Base-by-base conservation (phyloP, 805 yeast genomes). In the Teunomyces lycoperdinae region DNA sequence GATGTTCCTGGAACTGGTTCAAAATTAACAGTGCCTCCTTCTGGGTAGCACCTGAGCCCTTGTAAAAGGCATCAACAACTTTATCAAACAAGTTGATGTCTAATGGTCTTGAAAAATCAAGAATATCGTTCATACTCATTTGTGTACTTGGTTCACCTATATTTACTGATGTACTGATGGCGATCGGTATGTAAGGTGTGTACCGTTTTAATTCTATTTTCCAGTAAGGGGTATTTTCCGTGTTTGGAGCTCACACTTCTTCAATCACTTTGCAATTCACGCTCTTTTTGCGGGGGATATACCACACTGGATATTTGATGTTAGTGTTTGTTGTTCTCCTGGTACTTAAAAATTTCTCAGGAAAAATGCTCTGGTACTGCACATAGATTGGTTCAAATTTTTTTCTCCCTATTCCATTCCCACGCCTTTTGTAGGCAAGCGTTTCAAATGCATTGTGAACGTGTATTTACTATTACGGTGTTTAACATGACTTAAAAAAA, bases 1-100 rank as follows among this genome's bases (percentile, higher is more conserved):
- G 95, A 66, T 90, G 87, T 52, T 89, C 96, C 68, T 94, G 97
- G 66, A 94, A 91, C 68, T 83, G 80, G 17, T 87, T 84, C 58
- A 87, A 77, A 7, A 85, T 70, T 33, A 76, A 75, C 67, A 85
- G 92, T 8, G 96, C 95, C 54, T 77, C 74, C 51, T 80, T 81
- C 58, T 85, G 90, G 48, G 79, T 83, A n/a, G 71, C 76, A 17
- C 95, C 71, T 3, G 86, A 76, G 3, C 96, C 94, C 49, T 77
- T 78, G 68, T 87, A 94, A 63, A 94, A 89, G 5, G 92, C 79
- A 48, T 82, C 86, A 28, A 92, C 98, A 24, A 91, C 86, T 48
- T 78, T 82, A 69, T 94, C 99, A 58, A 94, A 78, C 49, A 86
- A 70, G 43, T 70, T 74, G 57, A 92, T 81, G 70, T 94, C 96